These are phyloP conservation scores for Liquidambar formosana DNA, from an alignment of 164 flowering plant genomes.

Conservation along the genomic window DNA sequence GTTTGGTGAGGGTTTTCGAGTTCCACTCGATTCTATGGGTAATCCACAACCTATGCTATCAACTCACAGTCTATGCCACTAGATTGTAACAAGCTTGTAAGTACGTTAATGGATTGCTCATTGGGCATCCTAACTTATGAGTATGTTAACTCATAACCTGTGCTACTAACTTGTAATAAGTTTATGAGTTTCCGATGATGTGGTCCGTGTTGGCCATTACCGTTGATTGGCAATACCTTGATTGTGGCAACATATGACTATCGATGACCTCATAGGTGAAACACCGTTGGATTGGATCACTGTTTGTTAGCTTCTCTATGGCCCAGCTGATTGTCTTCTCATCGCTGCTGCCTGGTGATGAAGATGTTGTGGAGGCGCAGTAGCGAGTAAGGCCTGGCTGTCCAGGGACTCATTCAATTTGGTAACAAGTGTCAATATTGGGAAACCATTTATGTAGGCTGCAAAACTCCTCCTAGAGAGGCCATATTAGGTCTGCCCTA, in stretches of 20 bases:
- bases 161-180: too few species aligned
- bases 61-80: too few species aligned
- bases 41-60: too few species aligned
- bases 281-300: constrained; percentile 30
- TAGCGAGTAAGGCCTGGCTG: constrained; percentile 52
- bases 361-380: constrained; percentile 25
- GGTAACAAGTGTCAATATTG: constrained; percentile 30
- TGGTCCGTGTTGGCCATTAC: constrained; percentile 12
- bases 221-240: constrained; percentile 21
- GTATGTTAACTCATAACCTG: too few species aligned
- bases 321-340: constrained; percentile 35
- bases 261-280: constrained; percentile 52
- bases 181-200: too few species aligned
- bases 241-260: constrained; percentile 33
- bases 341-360: background rate
- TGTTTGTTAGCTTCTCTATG: constrained; percentile 41
- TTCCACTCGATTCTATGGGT: too few species aligned
- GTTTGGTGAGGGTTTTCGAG: too few species aligned
- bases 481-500: constrained; percentile 50
- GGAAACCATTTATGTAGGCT: constrained; percentile 47
- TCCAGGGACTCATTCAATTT: constrained; percentile 32
- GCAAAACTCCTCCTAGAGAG: constrained; percentile 49
- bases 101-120: too few species aligned
- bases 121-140: too few species aligned
- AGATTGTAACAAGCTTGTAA: too few species aligned